Conservation (phyloP, 495 filamentous ascomycete species). For the Rhypophila decipiens region DNA sequence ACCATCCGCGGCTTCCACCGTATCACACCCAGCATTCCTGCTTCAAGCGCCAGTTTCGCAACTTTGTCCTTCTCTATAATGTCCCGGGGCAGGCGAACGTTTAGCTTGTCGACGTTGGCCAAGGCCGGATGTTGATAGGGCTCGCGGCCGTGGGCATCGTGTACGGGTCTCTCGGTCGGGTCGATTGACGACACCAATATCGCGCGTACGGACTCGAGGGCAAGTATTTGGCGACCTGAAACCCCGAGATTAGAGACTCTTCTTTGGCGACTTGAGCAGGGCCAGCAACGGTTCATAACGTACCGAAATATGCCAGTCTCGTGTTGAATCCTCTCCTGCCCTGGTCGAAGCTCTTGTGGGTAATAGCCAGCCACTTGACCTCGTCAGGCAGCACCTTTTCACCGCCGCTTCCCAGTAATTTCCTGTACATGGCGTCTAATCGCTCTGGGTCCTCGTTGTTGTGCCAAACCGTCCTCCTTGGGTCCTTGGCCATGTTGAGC, state of each 20-base stretch:
- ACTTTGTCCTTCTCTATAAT: conserved; percentile 54
- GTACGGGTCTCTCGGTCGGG: conserved; percentile 14
- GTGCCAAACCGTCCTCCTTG: conserved; percentile 44
- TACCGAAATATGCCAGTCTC: conserved; percentile 84
- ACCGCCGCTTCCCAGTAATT: conserved; percentile 63
- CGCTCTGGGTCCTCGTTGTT: conserved; percentile 68
- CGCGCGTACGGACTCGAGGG: conserved; percentile 67
- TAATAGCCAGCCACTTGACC: conserved; percentile 93
- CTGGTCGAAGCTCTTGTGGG: conserved; percentile 98
- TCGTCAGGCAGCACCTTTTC: conserved; percentile 74
- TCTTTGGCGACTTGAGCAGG: too few relatives aligned
- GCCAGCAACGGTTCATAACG: conserved; percentile 18
- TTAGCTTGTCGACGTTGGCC: conserved; percentile 64
- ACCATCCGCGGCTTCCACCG: conserved; percentile 86
- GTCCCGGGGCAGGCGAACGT: conserved; percentile 44
- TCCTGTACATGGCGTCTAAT: conserved; percentile 68
- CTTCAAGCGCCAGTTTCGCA: conserved; percentile 57
- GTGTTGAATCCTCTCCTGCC: conserved; percentile 92
- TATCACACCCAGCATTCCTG: conserved; percentile 64
- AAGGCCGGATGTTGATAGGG: conserved; percentile 72
- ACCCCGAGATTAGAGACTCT: too few relatives aligned
- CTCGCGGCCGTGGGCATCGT: conserved; percentile 47
- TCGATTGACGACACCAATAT: conserved; percentile 47
- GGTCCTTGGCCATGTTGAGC: conserved; percentile 40
- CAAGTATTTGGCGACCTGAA: conserved; percentile 80